Percentiles rank a stretch among this genome's conserved stretches.
Conservation (phyloP, 2,329 filamentous ascomycete genomes). For the Tothia fuscella region DNA sequence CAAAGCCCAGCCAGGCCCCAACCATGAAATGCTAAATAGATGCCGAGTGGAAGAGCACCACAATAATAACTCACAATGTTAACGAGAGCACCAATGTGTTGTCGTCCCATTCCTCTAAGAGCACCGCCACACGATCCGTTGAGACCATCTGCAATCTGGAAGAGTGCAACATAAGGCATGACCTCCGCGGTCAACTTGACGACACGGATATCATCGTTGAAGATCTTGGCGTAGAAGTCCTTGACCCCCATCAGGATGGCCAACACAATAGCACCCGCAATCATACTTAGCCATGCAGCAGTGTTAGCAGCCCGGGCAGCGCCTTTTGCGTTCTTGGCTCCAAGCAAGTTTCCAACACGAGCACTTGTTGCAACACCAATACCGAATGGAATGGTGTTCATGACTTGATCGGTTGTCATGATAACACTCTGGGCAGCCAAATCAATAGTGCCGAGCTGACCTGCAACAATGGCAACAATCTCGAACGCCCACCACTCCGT, state of each 20-base stretch:
- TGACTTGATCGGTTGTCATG: slow-evolving; percentile 78
- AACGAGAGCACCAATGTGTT: slow-evolving; percentile 72
- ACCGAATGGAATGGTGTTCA: slow-evolving; percentile 78
- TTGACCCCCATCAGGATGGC: slow-evolving; percentile 57
- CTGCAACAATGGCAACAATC: slow-evolving; percentile 36
- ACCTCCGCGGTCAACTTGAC: slow-evolving; percentile 62
- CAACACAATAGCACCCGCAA: slow-evolving; percentile 57
- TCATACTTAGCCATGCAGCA: slow-evolving; percentile 59
- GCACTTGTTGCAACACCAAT: slow-evolving; percentile 71
- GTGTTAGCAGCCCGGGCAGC: slow-evolving; percentile 63
- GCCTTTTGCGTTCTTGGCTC: slow-evolving; percentile 51
- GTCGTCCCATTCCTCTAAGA: slow-evolving; percentile 71
- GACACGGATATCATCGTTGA: slow-evolving; percentile 66
- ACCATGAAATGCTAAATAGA: slow-evolving; percentile 74
- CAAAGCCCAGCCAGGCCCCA: slow-evolving; percentile 74
- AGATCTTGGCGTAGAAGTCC: slow-evolving; percentile 62
- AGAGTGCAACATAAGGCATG: slow-evolving; percentile 76
- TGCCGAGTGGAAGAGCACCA: slow-evolving; percentile 67
- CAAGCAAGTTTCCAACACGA: slow-evolving; percentile 68
- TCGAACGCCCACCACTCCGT: slow-evolving; percentile 87
- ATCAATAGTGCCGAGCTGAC: slow-evolving; percentile 63
- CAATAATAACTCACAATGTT: slow-evolving; percentile 78
- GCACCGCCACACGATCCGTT: slow-evolving; percentile 77
- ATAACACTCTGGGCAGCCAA: slow-evolving; percentile 78
- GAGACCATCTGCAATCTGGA: slow-evolving; percentile 80